A percentile compares a stretch with the other conserved stretches of the same genome.
Conservation (phyloP, 1,284 basidiomycete species). For the Trichosporon faecale region DNA sequence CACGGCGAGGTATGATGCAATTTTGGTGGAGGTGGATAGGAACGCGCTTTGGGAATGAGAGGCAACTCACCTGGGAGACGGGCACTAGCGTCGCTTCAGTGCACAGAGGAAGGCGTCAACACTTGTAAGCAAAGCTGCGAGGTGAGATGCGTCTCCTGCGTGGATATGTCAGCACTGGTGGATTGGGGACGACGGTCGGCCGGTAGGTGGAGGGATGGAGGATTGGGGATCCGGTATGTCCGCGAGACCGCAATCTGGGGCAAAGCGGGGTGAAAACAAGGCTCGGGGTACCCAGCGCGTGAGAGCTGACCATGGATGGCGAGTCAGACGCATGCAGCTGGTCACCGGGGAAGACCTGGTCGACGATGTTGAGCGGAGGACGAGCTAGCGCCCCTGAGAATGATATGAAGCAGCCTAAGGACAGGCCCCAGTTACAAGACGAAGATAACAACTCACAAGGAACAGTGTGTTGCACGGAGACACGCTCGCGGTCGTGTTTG, state of each 20-base stretch:
- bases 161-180: background rate
- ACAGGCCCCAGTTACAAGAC: constrained; percentile 21
- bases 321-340: background rate
- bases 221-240: constrained; percentile 6
- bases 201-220: constrained; percentile 5
- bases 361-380: background rate
- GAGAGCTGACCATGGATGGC: background rate
- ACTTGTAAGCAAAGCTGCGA: background rate
- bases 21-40: constrained; percentile 5
- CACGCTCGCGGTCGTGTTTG: constrained; percentile 11
- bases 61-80: background rate
- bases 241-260: background rate
- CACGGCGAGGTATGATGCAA: constrained; percentile 5
- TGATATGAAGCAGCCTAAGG: background rate
- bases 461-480: constrained; percentile 9
- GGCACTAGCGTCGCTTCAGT: background rate
- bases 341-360: background rate
- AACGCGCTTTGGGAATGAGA: background rate
- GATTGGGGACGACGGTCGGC: background rate
- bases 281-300: background rate
- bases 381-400: background rate
- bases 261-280: background rate
- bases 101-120: background rate
- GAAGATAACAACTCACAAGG: constrained; percentile 21
- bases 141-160: background rate